Conservation (phyloP, 768 basidiomycete species). For the Asterophora lycoperdoides region DNA sequence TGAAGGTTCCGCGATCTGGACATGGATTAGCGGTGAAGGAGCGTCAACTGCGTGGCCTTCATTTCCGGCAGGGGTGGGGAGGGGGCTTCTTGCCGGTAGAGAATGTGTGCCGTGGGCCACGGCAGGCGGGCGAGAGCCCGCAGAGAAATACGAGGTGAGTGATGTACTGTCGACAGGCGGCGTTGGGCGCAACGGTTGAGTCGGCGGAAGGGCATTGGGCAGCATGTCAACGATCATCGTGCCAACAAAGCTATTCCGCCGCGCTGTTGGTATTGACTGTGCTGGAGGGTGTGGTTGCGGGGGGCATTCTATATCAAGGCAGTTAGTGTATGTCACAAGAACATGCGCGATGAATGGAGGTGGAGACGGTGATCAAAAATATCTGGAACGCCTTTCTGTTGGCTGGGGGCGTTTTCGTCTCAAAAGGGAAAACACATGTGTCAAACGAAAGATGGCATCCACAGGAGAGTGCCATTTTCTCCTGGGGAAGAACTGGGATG, state of each 20-base stretch:
- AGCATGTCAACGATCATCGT: conserved; percentile 57
- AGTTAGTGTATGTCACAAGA: conserved; percentile 4
- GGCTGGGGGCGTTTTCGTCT: too few relatives aligned
- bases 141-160: conserved; percentile 2
- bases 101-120: neutral
- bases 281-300: neutral
- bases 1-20: conserved; percentile 5
- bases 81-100: conserved; percentile 5
- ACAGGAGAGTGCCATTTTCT: too few relatives aligned
- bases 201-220: conserved; percentile 33
- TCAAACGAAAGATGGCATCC: too few relatives aligned
- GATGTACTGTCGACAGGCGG: conserved; percentile 2
- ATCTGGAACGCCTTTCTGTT: too few relatives aligned
- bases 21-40: neutral
- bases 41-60: conserved; percentile 8
- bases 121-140: neutral
- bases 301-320: neutral
- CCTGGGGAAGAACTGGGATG: neutral
- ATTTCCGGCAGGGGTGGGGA: conserved; percentile 11
- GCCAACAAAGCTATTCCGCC: conserved; percentile 17
- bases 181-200: conserved; percentile 4
- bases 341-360: conserved; percentile 3
- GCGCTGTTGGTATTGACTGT: neutral
- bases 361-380: neutral
- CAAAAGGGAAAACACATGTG: too few relatives aligned